Conservation (phyloP, 139 green algal species). For the Yamagishiella unicocca region DNA sequence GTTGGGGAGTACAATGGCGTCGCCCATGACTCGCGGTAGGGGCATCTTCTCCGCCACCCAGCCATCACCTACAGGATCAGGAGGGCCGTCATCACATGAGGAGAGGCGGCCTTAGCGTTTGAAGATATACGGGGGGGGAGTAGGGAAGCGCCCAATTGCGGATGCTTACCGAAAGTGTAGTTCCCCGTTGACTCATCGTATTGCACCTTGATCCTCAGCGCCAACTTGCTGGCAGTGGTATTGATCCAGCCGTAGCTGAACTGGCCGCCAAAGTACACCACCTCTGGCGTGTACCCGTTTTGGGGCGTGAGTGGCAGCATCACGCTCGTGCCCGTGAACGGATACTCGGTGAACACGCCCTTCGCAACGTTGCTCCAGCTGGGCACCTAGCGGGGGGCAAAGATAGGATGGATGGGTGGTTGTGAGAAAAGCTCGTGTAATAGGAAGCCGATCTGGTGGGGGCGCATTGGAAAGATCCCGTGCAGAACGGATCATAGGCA, state of each 20-base stretch:
- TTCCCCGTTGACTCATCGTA: not conserved
- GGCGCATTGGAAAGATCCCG: no score
- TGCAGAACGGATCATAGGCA: no score
- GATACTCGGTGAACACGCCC: slow-evolving; percentile 44
- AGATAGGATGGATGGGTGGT: no score
- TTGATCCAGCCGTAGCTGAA: slow-evolving; percentile 45
- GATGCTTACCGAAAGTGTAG: slow-evolving; percentile 28
- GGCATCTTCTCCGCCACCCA: slow-evolving; percentile 55
- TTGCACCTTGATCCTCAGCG: slow-evolving; percentile 10
- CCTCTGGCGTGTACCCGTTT: slow-evolving; percentile 44
- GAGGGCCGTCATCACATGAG: not conserved
- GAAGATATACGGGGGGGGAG: not conserved
- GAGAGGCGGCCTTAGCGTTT: not conserved
- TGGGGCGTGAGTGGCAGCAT: slow-evolving; percentile 42
- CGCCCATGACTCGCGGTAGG: slow-evolving; percentile 48
- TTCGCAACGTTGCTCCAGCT: not conserved
- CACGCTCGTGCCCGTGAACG: slow-evolving; percentile 23
- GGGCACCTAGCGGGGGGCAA: not conserved
- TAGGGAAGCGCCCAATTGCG: not conserved
- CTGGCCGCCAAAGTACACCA: slow-evolving; percentile 52
- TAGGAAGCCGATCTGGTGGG: no score
- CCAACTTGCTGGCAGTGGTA: not conserved
- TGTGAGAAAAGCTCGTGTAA: no score
- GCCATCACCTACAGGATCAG: slow-evolving; percentile 1
- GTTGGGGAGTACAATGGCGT: slow-evolving; percentile 56